Base-by-base conservation (phyloP, 1,284 basidiomycete genomes). In the Coriolopsis trogii region DNA sequence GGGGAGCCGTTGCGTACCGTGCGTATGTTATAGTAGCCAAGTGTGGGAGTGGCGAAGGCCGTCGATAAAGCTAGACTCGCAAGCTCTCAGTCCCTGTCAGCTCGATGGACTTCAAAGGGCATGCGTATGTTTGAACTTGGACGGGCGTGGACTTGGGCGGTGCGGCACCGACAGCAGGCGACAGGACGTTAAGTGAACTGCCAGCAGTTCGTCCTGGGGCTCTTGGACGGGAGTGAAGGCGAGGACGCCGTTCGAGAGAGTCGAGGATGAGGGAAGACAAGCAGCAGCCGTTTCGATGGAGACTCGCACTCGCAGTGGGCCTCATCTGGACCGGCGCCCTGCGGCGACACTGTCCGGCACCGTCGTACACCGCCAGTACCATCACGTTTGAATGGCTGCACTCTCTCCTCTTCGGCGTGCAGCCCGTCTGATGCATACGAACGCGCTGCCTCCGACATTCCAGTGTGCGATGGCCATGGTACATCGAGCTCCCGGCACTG, bases 121-220 rank as follows among this genome's bases (percentile, higher is more conserved):
- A 37, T 41, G 46, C 44, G 28, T 24, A 18, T 25, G 37, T 7
- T 30, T 23, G 40, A 37, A n/a, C n/a, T 41, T 36, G 36, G 39
- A 20, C 39, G 34, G 24, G 43, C 41, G 37, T 41, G 16, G 33
- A 41, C 20, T 10, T 42, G 28, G 47, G 43, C 47, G 53, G 24
- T 50, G 41, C 38, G 51, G 20, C 33, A 16, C 33, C 13, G 33
- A 34, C 33, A 50, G 49, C 47, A 34, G 34, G 46, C 43, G 58
- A 56, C 54, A 56, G 58, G 58, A 53, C 57, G 51, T 44, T 40
- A 37, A 51, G 41, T 55, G 52, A 59, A 56, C 58, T 59, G 58
- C 58, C 58, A 56, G 58, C 57, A 59, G 57, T 55, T 56, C 53
- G 57, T 56, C 57, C 57, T 33, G 53, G 41, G 26, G 46, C 49